These are phyloP conservation scores for Pseudopyricularia javanii DNA, from an alignment of 2,329 filamentous ascomycete genomes.

Conservation along the genomic window DNA sequence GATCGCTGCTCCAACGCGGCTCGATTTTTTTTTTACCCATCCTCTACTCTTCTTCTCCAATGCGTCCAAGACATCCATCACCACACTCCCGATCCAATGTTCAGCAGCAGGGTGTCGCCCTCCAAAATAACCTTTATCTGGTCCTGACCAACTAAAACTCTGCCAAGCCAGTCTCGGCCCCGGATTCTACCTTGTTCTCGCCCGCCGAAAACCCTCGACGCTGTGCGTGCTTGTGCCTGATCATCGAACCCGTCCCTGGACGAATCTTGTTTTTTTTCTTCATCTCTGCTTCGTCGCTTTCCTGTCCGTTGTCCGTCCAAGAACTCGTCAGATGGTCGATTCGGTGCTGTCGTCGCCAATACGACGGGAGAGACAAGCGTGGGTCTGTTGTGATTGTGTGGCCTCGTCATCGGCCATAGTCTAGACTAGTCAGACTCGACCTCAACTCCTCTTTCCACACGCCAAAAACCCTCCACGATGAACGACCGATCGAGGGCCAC, in stretches of 20 bases:
- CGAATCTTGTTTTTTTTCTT: background rate
- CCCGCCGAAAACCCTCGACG: background rate
- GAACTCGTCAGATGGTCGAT: background rate
- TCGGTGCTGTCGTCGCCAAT: background rate
- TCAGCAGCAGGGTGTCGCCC: background rate
- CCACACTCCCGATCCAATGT: background rate
- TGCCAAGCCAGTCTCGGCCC: background rate
- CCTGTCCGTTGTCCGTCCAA: background rate
- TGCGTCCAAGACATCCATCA: background rate
- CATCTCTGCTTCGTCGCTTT: background rate
- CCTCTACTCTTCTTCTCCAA: too few relatives aligned
- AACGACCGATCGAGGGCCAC: slow-evolving; percentile 1
- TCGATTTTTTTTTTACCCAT: too few relatives aligned
- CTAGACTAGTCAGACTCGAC: too few relatives aligned
- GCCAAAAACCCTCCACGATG: too few relatives aligned
- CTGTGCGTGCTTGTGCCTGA: background rate
- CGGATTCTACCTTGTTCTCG: background rate
- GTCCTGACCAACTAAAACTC: background rate
- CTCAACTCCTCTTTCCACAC: too few relatives aligned
- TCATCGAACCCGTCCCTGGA: background rate
- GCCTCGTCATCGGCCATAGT: background rate
- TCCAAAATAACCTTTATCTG: background rate
- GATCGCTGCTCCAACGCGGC: too few relatives aligned
- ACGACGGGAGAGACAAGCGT: background rate
- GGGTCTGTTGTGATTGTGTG: background rate